Conservation (phyloP, 169 alveolate species). For the Toxoplasma gondii region DNA sequence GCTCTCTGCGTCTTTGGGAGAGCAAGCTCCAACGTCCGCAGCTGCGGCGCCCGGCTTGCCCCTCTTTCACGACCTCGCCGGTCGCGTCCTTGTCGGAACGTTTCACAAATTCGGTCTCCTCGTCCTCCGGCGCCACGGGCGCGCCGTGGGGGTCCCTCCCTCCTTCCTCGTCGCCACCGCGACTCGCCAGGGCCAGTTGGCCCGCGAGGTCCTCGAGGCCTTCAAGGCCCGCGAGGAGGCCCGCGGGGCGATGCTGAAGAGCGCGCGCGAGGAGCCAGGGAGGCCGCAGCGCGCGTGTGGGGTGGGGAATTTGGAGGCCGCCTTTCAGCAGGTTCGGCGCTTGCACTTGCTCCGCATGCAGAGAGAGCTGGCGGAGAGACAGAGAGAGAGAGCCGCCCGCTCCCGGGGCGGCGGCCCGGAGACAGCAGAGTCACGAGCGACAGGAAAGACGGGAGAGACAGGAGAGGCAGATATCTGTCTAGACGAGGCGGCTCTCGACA, state of each 20-base stretch:
- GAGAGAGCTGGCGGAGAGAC: background rate
- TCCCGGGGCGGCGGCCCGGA: too few species aligned
- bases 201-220: background rate
- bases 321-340: background rate
- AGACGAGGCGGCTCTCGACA: background rate
- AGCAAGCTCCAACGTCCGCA: background rate
- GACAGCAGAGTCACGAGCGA: too few species aligned
- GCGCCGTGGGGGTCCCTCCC: background rate
- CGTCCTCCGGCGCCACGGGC: background rate
- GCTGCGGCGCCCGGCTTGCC: background rate
- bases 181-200: background rate
- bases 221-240: background rate
- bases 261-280: background rate
- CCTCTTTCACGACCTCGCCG: background rate
- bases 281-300: background rate
- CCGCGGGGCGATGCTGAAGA: background rate
- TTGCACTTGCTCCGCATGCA: background rate
- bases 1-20: too few species aligned
- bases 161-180: background rate
- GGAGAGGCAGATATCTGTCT: too few species aligned
- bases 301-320: background rate
- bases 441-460: too few species aligned
- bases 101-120: background rate
- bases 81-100: background rate
- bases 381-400: background rate